Base-by-base conservation (phyloP, 2,329 filamentous ascomycete genomes). In the Fusarium sacchari region DNA sequence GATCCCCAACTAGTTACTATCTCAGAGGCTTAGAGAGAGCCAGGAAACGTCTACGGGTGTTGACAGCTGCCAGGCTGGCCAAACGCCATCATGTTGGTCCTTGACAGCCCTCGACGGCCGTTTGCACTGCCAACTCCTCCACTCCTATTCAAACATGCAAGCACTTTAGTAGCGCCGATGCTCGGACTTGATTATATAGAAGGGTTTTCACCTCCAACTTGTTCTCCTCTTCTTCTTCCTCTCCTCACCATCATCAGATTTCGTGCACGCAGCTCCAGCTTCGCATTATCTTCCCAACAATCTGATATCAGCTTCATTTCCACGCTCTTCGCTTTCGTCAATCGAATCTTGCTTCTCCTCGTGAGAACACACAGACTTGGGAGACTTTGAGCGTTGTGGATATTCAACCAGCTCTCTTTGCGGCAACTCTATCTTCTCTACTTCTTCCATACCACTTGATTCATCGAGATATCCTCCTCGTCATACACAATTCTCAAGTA, bases 201-300 rank as follows among this genome's bases (percentile, higher is more conserved):
- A 40, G 34, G 43, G 7, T 15, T 20, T 24, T 42, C 17, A 15
- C 30, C 13, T 24, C 34, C 10, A 24, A 43, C 28, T 40, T n/a
- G n/a, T 20, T 50, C 43, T 43, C 7, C n/a, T 69, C 42, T 32
- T 43, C 42, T 26, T 34, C 39, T 37, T 46, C 39, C 28, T 37
- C 39, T 40, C 43, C 42, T 44, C 30, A 59, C 12, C 69, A 58
- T 57, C 64, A 20, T 70, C 69, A 66, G 64, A 72, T 65, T 52
- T 42, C 34, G 22, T 39, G 53, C 50, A 28, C 24, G 17, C 50
- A 39, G 34, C 50, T 36, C n/a, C 53, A 24, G 47, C 28, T 30
- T 57, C 39, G 44, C 24, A 42, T n/a, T 30, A 69, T 44, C 40
- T 49, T 65, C 36, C 36, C 69, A 40, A 26, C 28, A n/a, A 49